These are phyloP conservation scores for Hypoxylon subgilvum DNA, from an alignment of 495 filamentous ascomycete genomes.

Conservation along the genomic window DNA sequence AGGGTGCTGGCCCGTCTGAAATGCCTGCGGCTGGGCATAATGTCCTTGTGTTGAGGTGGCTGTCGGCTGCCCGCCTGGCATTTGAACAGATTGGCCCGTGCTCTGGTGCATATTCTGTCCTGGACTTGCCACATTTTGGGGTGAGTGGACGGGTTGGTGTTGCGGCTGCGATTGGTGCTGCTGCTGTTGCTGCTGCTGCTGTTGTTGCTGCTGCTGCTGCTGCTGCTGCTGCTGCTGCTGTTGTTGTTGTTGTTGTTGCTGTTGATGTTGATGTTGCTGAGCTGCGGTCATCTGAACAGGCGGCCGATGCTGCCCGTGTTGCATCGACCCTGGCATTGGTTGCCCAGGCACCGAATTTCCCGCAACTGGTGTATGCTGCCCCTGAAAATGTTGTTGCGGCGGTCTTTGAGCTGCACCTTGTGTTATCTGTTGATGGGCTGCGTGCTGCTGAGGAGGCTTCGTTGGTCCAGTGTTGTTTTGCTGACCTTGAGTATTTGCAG, in stretches of 20 bases:
- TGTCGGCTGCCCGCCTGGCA: constrained; percentile 3
- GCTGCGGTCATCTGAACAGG: constrained; percentile 10
- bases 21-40: constrained; percentile 7
- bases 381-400: constrained; percentile 15
- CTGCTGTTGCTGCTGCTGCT: no score
- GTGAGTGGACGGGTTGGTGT: constrained; percentile 1
- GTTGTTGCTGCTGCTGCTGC: no score
- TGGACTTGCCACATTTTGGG: constrained; percentile 4
- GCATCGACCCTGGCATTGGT: constrained; percentile 4
- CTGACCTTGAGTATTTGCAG: constrained; percentile 1
- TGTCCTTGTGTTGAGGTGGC: not conserved
- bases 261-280: constrained; percentile 15
- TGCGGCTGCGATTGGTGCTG: no score
- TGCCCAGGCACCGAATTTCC: constrained; percentile 6
- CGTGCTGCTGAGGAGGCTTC: constrained; percentile 16
- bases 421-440: not conserved
- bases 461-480: not conserved
- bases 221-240: no score
- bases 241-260: no score
- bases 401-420: constrained; percentile 14
- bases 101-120: constrained; percentile 6
- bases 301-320: constrained; percentile 22
- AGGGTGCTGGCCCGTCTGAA: constrained; percentile 9
- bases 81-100: constrained; percentile 3
- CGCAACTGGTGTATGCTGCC: not conserved